These are phyloP conservation scores for Trametes sp. DNA, from an alignment of 1,284 basidiomycete species.

Conservation along the genomic window DNA sequence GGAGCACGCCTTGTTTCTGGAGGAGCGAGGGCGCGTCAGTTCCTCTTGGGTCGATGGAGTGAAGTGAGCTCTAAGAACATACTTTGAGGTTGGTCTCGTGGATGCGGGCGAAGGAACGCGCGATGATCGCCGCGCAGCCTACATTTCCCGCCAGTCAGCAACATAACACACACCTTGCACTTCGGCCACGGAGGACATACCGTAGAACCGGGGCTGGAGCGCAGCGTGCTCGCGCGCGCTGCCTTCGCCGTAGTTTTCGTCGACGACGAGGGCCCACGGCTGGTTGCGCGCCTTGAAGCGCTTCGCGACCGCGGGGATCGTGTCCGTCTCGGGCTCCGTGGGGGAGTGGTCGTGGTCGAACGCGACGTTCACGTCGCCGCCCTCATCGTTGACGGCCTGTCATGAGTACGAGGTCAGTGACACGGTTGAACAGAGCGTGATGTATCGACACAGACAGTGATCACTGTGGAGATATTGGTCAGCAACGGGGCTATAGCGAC, in stretches of 20 bases:
- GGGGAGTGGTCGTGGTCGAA: conserved; percentile 70
- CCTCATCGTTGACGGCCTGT: conserved; percentile 91
- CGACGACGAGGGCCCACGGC: conserved; percentile 95
- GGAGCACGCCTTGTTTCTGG: conserved; percentile 95
- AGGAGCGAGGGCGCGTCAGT: not conserved
- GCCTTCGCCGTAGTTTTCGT: conserved; percentile 98
- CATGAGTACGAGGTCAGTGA: not conserved
- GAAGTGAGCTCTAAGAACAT: conserved; percentile 23
- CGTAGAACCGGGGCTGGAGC: conserved; percentile 95
- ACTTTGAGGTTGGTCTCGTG: conserved; percentile 98
- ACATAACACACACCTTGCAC: not conserved
- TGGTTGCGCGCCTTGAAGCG: conserved; percentile 82
- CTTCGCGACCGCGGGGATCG: conserved; percentile 91
- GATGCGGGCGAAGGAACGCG: conserved; percentile 96
- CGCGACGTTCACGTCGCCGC: conserved; percentile 89
- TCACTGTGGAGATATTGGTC: conserved; percentile 52
- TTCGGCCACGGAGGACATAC: conserved; percentile 53
- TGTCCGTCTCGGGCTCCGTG: conserved; percentile 66
- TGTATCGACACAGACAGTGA: conserved; percentile 50
- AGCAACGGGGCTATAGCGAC: conserved; percentile 42
- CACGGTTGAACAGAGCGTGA: not conserved
- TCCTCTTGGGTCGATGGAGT: not conserved
- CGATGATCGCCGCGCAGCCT: conserved; percentile 87
- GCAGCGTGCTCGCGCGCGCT: conserved; percentile 98
- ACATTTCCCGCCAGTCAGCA: conserved; percentile 6